Evolutionary conservation across 2,329 filamentous ascomycete genomes (phyloP).

Genomic region (Ophiostoma perfectum): DNA sequence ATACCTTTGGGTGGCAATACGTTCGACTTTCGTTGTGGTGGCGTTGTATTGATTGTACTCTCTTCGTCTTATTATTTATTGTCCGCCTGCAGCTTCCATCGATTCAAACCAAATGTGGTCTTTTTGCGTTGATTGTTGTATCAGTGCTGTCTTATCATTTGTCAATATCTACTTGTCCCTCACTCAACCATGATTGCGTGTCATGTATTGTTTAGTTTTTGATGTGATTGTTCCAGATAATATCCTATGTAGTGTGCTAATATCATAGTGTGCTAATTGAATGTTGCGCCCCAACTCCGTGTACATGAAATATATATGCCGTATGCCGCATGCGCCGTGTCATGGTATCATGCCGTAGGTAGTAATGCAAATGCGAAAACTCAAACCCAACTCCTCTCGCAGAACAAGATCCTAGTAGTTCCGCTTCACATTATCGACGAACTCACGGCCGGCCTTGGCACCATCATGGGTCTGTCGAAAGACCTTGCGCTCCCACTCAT

Average conservation of each 20-base stretch:
- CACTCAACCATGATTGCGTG: too few species aligned
- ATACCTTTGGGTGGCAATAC: neutral
- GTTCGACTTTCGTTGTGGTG: neutral
- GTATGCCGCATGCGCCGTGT: constrained; percentile 8
- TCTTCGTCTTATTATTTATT: neutral
- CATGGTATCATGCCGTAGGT: constrained; percentile 2
- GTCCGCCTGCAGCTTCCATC: too few species aligned
- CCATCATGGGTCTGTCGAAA: constrained; percentile 72
- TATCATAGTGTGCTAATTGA: neutral
- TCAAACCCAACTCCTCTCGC: neutral
- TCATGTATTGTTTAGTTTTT: too few species aligned
- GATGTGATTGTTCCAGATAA: too few species aligned
- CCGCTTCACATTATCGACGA: constrained; percentile 59
- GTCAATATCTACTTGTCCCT: too few species aligned
- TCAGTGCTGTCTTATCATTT: too few species aligned
- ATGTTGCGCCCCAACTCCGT: neutral
- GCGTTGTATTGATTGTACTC: neutral
- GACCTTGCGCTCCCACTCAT: constrained; percentile 78
- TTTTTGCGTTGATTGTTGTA: neutral
- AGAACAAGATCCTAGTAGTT: constrained; percentile 23
- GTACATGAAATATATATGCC: neutral
- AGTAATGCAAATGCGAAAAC: neutral
- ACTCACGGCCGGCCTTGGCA: constrained; percentile 62
- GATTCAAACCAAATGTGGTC: neutral
- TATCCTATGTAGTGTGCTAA: neutral